Evolutionary conservation across 441 rosid genomes (phyloP), one percentile per base, ranked within the genome.

Genomic region (Syzygium syzygioides): DNA sequence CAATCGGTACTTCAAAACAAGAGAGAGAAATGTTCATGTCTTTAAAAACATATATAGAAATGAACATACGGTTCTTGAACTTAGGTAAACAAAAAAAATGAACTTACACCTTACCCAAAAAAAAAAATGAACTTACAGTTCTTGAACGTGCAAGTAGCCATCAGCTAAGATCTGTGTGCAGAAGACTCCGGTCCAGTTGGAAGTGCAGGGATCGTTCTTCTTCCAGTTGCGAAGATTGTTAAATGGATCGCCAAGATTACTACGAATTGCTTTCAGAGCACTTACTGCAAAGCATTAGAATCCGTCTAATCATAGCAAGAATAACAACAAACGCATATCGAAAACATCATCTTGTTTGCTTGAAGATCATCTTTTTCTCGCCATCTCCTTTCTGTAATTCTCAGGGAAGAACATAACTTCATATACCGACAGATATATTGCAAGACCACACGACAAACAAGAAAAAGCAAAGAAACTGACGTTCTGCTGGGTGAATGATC

Each of bases 161-260:
- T 87, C 89, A 7, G 19, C 55, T 32, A 4, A n/a, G 17, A 12
- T 18, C 28, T 26, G 84, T 11, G 37, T 4, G 80, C 89, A 88
- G 52, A 88, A 34, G 52, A 88, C 89, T 28, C 89, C 89, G 1
- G 87, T 88, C 89, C 89, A 88, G 64, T 88, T 54, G 56, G 89
- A 84, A 60, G 84, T 64, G 89, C 89, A 88, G 11, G 89, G 89
- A 60, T 88, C 89, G 53, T 80, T 79, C 71, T 80, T 79, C 71
- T 60, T 37, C 89, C 89, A 88, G 34, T 60, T 66, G 18, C 68
- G 80, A 17, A 88, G 56, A 19, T 50, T 25, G 4, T 85, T 88
- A 6, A 32, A 50, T 48, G 90, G 87, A 85, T 88, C 90, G 41
- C 28, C 71, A 37, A 88, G 87, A 68, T 48, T 4, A 12, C 26